phyloP scores from a whole-genome alignment of 2,329 filamentous ascomycete species.

The Seiridium unicorne region DNA sequence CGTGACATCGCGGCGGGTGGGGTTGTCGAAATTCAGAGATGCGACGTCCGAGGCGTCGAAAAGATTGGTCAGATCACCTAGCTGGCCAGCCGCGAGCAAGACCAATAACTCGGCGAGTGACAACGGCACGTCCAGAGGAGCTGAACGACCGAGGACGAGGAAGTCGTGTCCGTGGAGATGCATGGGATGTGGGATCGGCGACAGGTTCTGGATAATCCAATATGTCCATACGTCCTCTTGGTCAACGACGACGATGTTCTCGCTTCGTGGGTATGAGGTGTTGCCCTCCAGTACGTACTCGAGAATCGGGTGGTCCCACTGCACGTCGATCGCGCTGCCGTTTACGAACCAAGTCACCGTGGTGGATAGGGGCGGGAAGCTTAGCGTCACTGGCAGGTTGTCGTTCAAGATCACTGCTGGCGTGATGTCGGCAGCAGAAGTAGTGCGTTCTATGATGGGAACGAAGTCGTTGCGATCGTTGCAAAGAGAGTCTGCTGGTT shows the following conservation, averaged over 20 bases:
- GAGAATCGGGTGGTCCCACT: slow-evolving; percentile 40
- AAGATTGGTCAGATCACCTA: not conserved
- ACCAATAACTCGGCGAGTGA: slow-evolving; percentile 14
- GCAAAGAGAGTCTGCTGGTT: slow-evolving; percentile 15
- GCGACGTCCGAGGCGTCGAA: slow-evolving; percentile 20
- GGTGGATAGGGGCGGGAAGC: not conserved
- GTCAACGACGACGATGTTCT: slow-evolving; percentile 26
- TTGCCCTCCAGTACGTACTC: slow-evolving; percentile 30
- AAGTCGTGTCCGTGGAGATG: slow-evolving; percentile 17
- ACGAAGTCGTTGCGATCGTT: slow-evolving; percentile 17
- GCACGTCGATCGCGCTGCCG: slow-evolving; percentile 30
- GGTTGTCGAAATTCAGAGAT: slow-evolving; percentile 35
- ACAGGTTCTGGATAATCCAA: slow-evolving; percentile 29
- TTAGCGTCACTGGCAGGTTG: slow-evolving; percentile 18
- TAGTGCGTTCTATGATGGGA: slow-evolving; percentile 22
- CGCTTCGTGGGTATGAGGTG: slow-evolving; percentile 19
- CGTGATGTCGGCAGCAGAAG: slow-evolving; percentile 23
- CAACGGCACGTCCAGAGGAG: slow-evolving; percentile 10
- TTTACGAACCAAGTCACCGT: slow-evolving; percentile 31
- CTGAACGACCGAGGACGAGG: slow-evolving; percentile 24
- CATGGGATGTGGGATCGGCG: slow-evolving; percentile 15
- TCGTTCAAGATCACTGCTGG: slow-evolving; percentile 21
- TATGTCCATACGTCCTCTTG: slow-evolving; percentile 24
- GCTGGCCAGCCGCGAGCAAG: not conserved
- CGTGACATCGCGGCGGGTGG: slow-evolving; percentile 44